A percentile compares a stretch with the other conserved stretches of the same genome.
Conservation (phyloP, 2,329 filamentous ascomycete species). For the Sporothrix schenckii region DNA sequence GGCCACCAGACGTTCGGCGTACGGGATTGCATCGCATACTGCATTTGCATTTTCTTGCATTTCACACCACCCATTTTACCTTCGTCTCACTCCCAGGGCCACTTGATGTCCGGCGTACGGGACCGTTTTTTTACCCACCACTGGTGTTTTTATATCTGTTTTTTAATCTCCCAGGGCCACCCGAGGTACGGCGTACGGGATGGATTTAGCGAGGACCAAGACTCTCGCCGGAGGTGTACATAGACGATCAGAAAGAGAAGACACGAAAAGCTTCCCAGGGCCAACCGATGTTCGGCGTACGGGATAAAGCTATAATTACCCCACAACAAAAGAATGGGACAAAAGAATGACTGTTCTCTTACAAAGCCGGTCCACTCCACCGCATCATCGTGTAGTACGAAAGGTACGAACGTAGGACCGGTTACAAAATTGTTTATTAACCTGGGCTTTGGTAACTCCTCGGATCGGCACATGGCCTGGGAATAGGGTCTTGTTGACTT, state of each 20-base stretch:
- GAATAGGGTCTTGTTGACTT: no score
- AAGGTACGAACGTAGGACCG: no score
- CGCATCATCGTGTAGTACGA: background rate
- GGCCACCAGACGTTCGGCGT: conserved; percentile 23
- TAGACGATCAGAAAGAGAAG: background rate
- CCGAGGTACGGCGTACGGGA: conserved; percentile 17
- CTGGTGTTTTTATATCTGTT: background rate
- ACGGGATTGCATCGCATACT: conserved; percentile 9
- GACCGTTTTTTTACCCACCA: background rate
- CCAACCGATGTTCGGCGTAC: conserved; percentile 11
- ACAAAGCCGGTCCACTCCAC: background rate
- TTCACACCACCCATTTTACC: background rate
- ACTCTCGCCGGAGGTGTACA: background rate
- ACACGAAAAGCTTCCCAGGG: conserved; percentile 4
- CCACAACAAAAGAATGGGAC: background rate
- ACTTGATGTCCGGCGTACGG: conserved; percentile 25
- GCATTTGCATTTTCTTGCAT: background rate
- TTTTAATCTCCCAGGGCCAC: conserved; percentile 7
- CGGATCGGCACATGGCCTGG: no score
- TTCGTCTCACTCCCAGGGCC: conserved; percentile 5
- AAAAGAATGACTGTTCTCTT: background rate
- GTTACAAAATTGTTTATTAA: no score
- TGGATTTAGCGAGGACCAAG: background rate
- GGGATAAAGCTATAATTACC: background rate
- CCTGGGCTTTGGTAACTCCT: no score